Conservation (phyloP, 805 yeast species). For the Sugiyamaella valdiviana region DNA sequence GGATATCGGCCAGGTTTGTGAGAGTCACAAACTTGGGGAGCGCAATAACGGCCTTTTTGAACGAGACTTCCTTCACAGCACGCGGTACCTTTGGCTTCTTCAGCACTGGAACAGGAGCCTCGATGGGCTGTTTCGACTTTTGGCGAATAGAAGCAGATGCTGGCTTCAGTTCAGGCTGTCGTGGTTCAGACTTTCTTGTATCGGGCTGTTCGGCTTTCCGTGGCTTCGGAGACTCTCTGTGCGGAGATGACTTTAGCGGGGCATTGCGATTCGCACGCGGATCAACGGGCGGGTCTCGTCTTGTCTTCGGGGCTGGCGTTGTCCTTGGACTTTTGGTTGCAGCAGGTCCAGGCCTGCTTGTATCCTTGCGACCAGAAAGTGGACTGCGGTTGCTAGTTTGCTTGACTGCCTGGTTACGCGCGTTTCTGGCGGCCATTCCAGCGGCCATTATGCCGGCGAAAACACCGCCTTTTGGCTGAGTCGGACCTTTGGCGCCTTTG, state of each 20-base stretch:
- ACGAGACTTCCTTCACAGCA: slow-evolving; percentile 9
- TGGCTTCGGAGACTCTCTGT: neutral
- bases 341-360: neutral
- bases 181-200: no score
- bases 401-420: neutral
- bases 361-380: neutral
- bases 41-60: slow-evolving; percentile 17
- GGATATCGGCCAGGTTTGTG: slow-evolving; percentile 65
- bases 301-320: neutral
- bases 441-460: slow-evolving; percentile 15
- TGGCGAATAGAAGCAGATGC: no score
- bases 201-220: neutral
- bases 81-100: slow-evolving; percentile 2
- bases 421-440: slow-evolving; percentile 12
- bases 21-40: slow-evolving; percentile 77
- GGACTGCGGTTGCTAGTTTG: neutral
- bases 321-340: neutral
- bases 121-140: no score
- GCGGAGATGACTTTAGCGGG: neutral
- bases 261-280: no score
- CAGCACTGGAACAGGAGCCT: neutral
- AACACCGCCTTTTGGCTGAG: slow-evolving; percentile 4
- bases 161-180: no score
- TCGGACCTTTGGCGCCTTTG: neutral
- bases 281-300: neutral